Base-by-base conservation (phyloP, 2,329 filamentous ascomycete genomes). In the Cladophialophora carrionii region DNA sequence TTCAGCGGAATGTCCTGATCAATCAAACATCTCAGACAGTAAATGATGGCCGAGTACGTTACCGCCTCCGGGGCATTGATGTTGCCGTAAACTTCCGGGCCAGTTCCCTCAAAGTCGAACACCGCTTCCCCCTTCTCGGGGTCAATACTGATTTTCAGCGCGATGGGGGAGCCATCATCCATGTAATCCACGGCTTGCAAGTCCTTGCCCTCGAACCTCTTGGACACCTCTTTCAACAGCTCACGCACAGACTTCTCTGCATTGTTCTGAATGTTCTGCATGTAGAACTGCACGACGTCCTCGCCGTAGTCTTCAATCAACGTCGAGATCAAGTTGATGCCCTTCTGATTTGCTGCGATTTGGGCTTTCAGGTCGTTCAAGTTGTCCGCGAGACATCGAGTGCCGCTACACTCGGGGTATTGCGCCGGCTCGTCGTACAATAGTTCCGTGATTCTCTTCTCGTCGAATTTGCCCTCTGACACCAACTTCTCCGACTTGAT, bases 331-430 rank as follows among this genome's bases (percentile, higher is more conserved):
- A 94, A 81, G 41, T 87, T 88, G 73, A 94, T 94, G 8, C 92
- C 92, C 71, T 92, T 92, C 71, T 92, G 89, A 73, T 96, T 96
- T 12, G 91, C 91, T 0, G 92, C 91, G 12, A 95, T 88, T 74
- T 96, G 91, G 0, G 92, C 92, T 76, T 93, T 92, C 48, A 96
- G 82, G 74, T 96, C 92, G 59, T 91, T 93, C 69, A 96, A 82
- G 74, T 96, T 96, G 76, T 96, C 92, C 9, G 85, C 87, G 1
- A 96, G 81, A 73, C 90, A 92, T 51, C 91, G 82, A 0, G 91
- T 93, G 1, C 91, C 91, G 61, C 85, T 88, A 78, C 90, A 95
- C 0, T 90, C 91, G 0, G 88, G 86, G 70, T 90, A 87, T 71
- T 88, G 82, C 0, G 90, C 89, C 0, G 92, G 91, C 68, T 92